Evolutionary conservation across 805 yeast genomes (phyloP).

Genomic region (Wickerhamiella australiensis): DNA sequence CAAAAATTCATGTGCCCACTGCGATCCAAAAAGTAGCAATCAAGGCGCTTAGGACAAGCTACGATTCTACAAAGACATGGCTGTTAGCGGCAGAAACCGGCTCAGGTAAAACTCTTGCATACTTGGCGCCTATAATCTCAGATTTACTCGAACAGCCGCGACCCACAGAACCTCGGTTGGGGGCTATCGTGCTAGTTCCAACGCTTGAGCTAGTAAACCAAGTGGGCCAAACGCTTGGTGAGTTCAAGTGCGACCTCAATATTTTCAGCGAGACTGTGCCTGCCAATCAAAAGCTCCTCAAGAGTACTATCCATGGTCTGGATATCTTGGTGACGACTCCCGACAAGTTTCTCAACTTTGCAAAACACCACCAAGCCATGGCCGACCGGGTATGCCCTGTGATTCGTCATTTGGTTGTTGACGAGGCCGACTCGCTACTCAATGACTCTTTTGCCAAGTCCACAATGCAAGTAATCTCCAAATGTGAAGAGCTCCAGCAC

Average conservation of each 20-base stretch:
- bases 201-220: constrained; percentile 83
- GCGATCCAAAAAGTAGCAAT: constrained; percentile 76
- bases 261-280: constrained; percentile 4
- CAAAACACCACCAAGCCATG: constrained; percentile 24
- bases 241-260: constrained; percentile 17
- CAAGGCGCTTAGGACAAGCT: constrained; percentile 36
- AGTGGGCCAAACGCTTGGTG: constrained; percentile 38
- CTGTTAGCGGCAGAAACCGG: constrained; percentile 95
- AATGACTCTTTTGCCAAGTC: constrained; percentile 64
- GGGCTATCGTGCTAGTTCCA: constrained; percentile 73
- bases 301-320: constrained; percentile 33
- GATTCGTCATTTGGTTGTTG: constrained; percentile 58
- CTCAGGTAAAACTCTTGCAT: constrained; percentile 91
- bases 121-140: constrained; percentile 63
- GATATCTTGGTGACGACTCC: constrained; percentile 86
- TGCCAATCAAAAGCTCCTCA: constrained; percentile 20
- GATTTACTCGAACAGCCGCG: constrained; percentile 39
- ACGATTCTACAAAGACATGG: constrained; percentile 43
- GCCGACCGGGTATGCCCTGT: constrained; percentile 28
- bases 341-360: constrained; percentile 42
- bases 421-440: constrained; percentile 89
- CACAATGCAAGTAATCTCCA: constrained; percentile 44
- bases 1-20: constrained; percentile 40
- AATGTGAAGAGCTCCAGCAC: constrained; percentile 44
- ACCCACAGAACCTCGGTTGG: constrained; percentile 35